These are phyloP conservation scores for Candida endomychidarum DNA, from an alignment of 805 yeast species.

Conservation along the genomic window DNA sequence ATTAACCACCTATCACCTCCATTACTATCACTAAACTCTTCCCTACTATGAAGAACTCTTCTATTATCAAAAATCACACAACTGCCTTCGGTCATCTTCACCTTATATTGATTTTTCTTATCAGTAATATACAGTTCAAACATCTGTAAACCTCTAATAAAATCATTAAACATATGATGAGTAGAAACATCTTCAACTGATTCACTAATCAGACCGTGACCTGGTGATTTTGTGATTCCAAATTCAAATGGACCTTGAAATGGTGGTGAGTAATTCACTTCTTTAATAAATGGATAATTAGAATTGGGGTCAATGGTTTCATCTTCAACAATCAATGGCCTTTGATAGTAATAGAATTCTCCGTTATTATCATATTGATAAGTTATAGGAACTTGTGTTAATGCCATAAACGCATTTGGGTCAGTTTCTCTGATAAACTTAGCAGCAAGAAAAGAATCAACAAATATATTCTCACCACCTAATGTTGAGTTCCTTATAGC, in stretches of 20 bases:
- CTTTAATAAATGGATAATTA: constrained; percentile 40
- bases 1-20: constrained; percentile 66
- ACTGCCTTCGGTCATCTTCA: constrained; percentile 56
- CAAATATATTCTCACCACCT: constrained; percentile 71
- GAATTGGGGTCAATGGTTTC: constrained; percentile 18
- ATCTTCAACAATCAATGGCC: constrained; percentile 65
- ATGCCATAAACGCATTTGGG: constrained; percentile 61
- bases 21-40: constrained; percentile 39
- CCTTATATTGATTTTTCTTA: constrained; percentile 52
- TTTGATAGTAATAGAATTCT: constrained; percentile 57
- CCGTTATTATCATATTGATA: constrained; percentile 65
- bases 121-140: constrained; percentile 60
- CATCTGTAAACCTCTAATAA: constrained; percentile 54
- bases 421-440: constrained; percentile 53
- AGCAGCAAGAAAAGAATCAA: constrained; percentile 70
- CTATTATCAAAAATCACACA: constrained; percentile 73
- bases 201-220: constrained; percentile 1
- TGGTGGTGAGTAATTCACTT: constrained; percentile 76
- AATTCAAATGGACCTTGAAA: constrained; percentile 76
- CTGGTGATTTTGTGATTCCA: constrained; percentile 40
- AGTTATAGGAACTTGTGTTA: constrained; percentile 62
- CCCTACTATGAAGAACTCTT: constrained; percentile 66
- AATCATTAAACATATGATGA: constrained; percentile 49
- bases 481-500: constrained; percentile 51
- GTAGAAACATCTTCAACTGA: constrained; percentile 39